Conservation (phyloP, 192 early-diverging fungal species). For the Podila clonocystis region DNA sequence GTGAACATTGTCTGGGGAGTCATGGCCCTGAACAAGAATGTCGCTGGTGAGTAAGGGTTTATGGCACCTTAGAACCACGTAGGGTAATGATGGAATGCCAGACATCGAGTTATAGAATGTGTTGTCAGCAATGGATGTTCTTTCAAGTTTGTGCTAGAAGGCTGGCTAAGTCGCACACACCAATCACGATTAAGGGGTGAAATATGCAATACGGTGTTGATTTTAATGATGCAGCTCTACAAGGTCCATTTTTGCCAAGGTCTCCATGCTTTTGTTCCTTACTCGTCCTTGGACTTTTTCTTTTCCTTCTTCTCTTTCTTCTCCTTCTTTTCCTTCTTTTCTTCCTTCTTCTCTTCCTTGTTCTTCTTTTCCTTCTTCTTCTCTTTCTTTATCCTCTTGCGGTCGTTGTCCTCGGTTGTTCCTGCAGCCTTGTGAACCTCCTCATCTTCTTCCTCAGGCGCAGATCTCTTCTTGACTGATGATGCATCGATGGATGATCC, state of each 20-base stretch:
- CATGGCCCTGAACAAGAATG: background rate
- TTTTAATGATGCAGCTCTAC: background rate
- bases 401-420: conserved; percentile 8
- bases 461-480: conserved; percentile 37
- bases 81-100: conserved; percentile 27
- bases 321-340: conserved; percentile 14
- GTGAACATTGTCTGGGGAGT: background rate
- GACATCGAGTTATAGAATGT: background rate
- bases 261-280: background rate
- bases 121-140: background rate
- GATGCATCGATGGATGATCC: conserved; percentile 16
- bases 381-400: conserved; percentile 55
- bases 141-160: too few relatives aligned
- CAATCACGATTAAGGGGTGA: background rate
- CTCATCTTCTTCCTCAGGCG: conserved; percentile 36
- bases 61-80: conserved; percentile 32
- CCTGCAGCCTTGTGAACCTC: conserved; percentile 2
- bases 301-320: conserved; percentile 18
- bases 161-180: background rate
- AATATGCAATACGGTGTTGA: background rate
- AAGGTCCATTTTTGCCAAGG: background rate
- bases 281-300: conserved; percentile 8
- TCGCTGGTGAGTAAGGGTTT: conserved; percentile 20
- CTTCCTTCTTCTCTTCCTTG: background rate
- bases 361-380: conserved; percentile 42